Evolutionary conservation across 2,329 filamentous ascomycete genomes (phyloP).

Genomic region (Teratosphaeria destructans): DNA sequence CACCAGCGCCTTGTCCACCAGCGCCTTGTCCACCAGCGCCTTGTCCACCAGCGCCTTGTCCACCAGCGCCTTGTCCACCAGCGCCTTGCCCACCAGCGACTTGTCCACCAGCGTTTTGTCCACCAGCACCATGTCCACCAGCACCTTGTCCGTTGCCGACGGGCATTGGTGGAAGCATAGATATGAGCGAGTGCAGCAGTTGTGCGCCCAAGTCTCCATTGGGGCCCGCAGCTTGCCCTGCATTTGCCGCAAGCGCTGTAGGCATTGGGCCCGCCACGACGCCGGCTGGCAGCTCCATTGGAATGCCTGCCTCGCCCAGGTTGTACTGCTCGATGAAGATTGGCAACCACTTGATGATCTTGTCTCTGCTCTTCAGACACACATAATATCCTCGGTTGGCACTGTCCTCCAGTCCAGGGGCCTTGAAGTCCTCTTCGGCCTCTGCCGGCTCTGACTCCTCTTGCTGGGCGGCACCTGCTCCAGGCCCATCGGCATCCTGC

Average conservation of each 20-base stretch:
- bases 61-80: background rate
- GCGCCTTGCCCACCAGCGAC: background rate
- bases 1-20: background rate
- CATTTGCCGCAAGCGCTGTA: background rate
- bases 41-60: background rate
- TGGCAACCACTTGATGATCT: constrained; percentile 10
- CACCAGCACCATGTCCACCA: background rate
- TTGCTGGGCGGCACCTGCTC: background rate
- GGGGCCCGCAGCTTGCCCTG: background rate
- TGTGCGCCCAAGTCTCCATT: background rate
- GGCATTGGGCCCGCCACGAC: background rate
- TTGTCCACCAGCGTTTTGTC: background rate
- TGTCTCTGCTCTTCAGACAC: constrained; percentile 7
- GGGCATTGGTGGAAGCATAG: background rate
- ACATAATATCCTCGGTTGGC: constrained; percentile 14
- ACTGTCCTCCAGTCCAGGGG: constrained; percentile 1
- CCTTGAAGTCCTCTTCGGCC: constrained; percentile 1
- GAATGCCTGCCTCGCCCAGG: constrained; percentile 4
- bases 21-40: background rate
- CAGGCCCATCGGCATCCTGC: background rate
- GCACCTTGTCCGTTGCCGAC: background rate
- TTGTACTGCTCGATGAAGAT: constrained; percentile 17
- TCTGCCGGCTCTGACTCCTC: background rate
- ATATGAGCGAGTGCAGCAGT: background rate
- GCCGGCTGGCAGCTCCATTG: background rate